Evolutionary conservation across 176 grass and related monocot species (phyloP).

Genomic region (Zea luxurians): DNA sequence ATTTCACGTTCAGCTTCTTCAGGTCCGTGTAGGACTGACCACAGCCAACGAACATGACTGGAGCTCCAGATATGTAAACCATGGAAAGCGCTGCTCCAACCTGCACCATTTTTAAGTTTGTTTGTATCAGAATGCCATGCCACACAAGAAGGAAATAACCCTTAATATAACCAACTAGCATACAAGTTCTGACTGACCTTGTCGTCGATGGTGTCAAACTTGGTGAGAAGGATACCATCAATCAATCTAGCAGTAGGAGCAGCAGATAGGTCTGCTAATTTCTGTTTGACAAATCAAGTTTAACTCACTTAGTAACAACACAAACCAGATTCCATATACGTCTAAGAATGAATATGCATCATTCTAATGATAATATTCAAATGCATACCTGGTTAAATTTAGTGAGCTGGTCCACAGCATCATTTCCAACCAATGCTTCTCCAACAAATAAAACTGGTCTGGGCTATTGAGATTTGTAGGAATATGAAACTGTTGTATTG

Average conservation of each 20-base stretch:
- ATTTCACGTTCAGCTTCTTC: slow-evolving; percentile 72
- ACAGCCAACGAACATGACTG: slow-evolving; percentile 65
- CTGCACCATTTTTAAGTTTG: background rate
- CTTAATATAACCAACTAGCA: background rate
- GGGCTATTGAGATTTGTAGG: slow-evolving; percentile 93
- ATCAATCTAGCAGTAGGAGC: slow-evolving; percentile 81
- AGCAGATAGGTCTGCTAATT: slow-evolving; percentile 88
- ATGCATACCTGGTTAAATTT: slow-evolving; percentile 80
- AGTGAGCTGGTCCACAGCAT: slow-evolving; percentile 88
- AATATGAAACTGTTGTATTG: no score
- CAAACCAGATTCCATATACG: background rate
- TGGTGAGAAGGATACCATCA: slow-evolving; percentile 94
- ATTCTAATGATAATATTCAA: background rate
- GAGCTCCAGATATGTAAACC: slow-evolving; percentile 71
- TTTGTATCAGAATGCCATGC: background rate
- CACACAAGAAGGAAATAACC: background rate
- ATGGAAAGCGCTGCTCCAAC: slow-evolving; percentile 64
- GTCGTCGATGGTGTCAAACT: slow-evolving; percentile 92
- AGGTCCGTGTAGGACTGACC: slow-evolving; percentile 66
- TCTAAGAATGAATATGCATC: background rate
- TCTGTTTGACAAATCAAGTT: slow-evolving; percentile 41
- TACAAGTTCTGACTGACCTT: slow-evolving; percentile 52
- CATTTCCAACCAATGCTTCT: slow-evolving; percentile 92
- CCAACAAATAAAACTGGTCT: slow-evolving; percentile 91
- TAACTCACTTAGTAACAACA: background rate